Evolutionary conservation across 2,329 filamentous ascomycete genomes (phyloP).

Genomic region (Beauveria scarabaeidicola): DNA sequence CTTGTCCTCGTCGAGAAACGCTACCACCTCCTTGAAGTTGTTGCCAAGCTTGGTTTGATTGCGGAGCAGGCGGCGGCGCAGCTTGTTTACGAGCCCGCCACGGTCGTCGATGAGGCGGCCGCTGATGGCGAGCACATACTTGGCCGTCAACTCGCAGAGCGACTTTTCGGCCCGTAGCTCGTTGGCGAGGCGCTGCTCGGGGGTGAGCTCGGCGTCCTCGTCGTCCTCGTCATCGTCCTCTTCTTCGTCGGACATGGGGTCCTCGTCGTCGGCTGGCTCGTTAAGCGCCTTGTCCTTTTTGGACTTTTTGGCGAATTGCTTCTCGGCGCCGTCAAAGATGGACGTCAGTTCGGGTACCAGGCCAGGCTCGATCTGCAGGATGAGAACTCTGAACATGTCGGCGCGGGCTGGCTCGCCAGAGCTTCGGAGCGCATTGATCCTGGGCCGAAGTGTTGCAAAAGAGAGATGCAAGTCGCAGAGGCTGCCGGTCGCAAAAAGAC

Average conservation of each 20-base stretch:
- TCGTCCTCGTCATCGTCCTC: constrained; percentile 48
- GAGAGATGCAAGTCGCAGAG: constrained; percentile 76
- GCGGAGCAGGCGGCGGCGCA: constrained; percentile 63
- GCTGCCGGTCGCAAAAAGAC: constrained; percentile 64
- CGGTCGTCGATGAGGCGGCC: constrained; percentile 64
- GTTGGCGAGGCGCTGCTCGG: constrained; percentile 51
- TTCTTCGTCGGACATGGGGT: constrained; percentile 56
- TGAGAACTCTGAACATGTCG: constrained; percentile 34
- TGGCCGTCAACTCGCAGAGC: constrained; percentile 77
- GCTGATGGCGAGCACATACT: constrained; percentile 72
- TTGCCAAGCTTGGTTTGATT: constrained; percentile 74
- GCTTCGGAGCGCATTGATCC: constrained; percentile 32
- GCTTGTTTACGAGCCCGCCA: constrained; percentile 50
- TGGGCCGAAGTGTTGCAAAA: constrained; percentile 62
- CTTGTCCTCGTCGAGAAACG: constrained; percentile 66
- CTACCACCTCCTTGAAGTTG: constrained; percentile 79
- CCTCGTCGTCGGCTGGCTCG: constrained; percentile 62
- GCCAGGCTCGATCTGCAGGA: constrained; percentile 59
- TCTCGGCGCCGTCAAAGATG: constrained; percentile 71
- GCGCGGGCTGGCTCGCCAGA: constrained; percentile 19
- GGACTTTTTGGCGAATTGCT: constrained; percentile 63
- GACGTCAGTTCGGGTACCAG: constrained; percentile 61
- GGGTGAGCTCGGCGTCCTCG: constrained; percentile 43
- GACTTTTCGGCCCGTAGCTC: constrained; percentile 74
- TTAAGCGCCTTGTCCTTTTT: constrained; percentile 49